phyloP scores from a whole-genome alignment of 2,329 filamentous ascomycete genomes.

The Aspergillus pseudoviridinutans region DNA sequence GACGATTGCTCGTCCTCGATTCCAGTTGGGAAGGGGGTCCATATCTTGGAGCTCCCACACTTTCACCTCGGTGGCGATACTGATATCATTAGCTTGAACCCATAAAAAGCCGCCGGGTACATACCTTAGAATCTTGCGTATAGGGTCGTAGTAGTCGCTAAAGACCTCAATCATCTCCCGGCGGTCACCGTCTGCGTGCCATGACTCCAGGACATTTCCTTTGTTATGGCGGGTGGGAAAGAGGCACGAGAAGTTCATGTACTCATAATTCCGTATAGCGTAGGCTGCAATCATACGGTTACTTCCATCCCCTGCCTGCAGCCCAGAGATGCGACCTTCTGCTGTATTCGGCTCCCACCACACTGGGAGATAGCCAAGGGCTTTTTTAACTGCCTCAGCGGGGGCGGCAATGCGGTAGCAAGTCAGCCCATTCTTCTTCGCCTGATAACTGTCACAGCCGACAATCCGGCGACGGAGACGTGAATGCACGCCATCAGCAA shows the following conservation, averaged over 20 bases:
- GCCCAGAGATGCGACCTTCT: background rate
- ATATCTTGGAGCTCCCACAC: constrained; percentile 2
- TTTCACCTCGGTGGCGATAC: background rate
- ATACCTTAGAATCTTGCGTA: too few species aligned
- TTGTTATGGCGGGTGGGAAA: background rate
- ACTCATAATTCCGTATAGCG: background rate
- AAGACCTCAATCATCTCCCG: background rate
- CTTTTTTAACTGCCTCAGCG: background rate
- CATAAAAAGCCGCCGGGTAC: too few species aligned
- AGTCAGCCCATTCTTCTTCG: constrained; percentile 1
- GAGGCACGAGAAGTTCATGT: constrained; percentile 2
- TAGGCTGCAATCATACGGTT: background rate
- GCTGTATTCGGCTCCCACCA: constrained; percentile 1
- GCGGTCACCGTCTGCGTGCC: background rate
- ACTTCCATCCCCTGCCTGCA: background rate
- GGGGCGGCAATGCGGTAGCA: constrained; percentile 2
- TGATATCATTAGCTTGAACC: background rate
- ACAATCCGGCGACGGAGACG: background rate
- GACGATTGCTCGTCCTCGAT: constrained; percentile 30
- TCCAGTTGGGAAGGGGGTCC: constrained; percentile 21
- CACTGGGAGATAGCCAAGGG: background rate
- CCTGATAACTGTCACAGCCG: background rate
- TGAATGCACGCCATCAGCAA: constrained; percentile 2
- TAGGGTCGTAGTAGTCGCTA: background rate
- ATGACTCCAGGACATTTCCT: background rate